Percentiles rank a stretch among this genome's conserved stretches.
phyloP scores from a whole-genome alignment of 192 early-diverging fungal genomes.

The Podila verticillata region DNA sequence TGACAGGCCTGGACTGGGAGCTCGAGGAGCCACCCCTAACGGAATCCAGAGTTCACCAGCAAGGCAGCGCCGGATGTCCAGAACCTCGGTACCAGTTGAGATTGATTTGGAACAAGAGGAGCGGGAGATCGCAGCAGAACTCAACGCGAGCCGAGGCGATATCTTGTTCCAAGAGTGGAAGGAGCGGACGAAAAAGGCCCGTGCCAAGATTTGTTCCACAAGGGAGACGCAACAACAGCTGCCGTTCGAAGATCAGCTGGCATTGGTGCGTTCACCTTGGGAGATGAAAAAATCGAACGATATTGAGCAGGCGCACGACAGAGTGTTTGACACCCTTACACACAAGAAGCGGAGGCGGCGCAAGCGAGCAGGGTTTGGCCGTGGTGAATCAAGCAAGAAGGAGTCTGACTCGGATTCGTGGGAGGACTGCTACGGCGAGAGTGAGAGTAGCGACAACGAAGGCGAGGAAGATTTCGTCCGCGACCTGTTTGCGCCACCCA shows the following conservation, averaged over 20 bases:
- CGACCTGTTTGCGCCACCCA: conserved; percentile 47
- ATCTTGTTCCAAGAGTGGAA: conserved; percentile 63
- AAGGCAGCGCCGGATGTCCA: conserved; percentile 24
- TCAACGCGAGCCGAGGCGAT: conserved; percentile 66
- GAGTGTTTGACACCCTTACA: conserved; percentile 24
- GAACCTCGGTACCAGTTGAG: conserved; percentile 31
- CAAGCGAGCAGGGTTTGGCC: conserved; percentile 14
- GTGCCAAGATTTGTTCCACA: conserved; percentile 53
- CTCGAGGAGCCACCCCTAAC: conserved; percentile 30
- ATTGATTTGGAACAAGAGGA: conserved; percentile 57
- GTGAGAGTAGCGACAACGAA: conserved; percentile 24
- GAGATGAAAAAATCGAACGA: conserved; percentile 67
- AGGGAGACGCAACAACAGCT: conserved; percentile 54
- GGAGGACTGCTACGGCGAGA: conserved; percentile 49
- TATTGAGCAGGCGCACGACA: conserved; percentile 55
- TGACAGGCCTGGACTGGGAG: conserved; percentile 13
- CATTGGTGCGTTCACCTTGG: conserved; percentile 61
- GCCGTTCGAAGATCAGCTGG: conserved; percentile 66
- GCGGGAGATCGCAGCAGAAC: conserved; percentile 52
- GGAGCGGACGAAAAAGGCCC: conserved; percentile 61
- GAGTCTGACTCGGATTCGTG: conserved; percentile 22
- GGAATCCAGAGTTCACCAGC: conserved; percentile 18
- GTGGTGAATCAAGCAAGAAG: background rate
- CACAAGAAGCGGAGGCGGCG: conserved; percentile 30
- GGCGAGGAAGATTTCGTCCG: conserved; percentile 51